Percentiles rank a stretch among this genome's conserved stretches.
Evolutionary conservation across 306 rosid genomes (phyloP).

Genomic region (Ammopiptanthus mongolicus): DNA sequence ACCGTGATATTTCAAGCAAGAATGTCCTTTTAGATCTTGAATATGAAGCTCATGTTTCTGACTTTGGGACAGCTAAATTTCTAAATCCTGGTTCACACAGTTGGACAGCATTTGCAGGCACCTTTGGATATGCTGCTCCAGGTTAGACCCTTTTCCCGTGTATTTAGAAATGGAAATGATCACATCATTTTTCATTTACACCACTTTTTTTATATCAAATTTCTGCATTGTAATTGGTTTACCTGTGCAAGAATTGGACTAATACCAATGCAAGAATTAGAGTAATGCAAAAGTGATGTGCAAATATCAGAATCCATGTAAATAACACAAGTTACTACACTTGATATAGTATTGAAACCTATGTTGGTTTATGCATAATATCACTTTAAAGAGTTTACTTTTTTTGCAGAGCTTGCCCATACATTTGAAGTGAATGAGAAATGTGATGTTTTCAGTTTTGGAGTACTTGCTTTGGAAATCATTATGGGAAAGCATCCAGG

Average conservation of each 20-base stretch:
- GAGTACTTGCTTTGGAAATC: neutral
- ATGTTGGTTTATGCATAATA: neutral
- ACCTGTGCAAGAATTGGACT: neutral
- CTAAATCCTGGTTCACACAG: slow-evolving; percentile 11
- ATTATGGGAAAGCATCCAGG: neutral
- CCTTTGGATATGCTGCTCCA: slow-evolving; percentile 32
- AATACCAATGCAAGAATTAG: neutral
- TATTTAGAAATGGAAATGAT: neutral
- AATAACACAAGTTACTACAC: neutral
- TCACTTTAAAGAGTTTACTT: neutral
- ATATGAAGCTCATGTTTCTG: slow-evolving; percentile 36
- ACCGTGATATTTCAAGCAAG: slow-evolving; percentile 33
- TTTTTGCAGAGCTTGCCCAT: slow-evolving; percentile 3
- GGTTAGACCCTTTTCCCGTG: slow-evolving; percentile 23
- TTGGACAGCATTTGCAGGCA: slow-evolving; percentile 27
- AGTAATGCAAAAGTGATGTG: neutral
- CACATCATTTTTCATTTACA: neutral
- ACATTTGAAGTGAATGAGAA: slow-evolving; percentile 16
- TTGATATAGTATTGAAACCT: neutral
- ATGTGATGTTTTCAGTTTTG: slow-evolving; percentile 17
- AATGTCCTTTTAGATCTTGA: slow-evolving; percentile 26
- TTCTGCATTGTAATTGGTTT: neutral
- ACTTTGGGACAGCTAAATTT: slow-evolving; percentile 30
- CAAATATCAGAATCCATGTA: neutral
- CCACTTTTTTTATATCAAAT: neutral